Evolutionary conservation across 768 basidiomycete genomes (phyloP), one percentile per base, ranked within the genome.

Genomic region (Tylopilus vinaceipallidus): DNA sequence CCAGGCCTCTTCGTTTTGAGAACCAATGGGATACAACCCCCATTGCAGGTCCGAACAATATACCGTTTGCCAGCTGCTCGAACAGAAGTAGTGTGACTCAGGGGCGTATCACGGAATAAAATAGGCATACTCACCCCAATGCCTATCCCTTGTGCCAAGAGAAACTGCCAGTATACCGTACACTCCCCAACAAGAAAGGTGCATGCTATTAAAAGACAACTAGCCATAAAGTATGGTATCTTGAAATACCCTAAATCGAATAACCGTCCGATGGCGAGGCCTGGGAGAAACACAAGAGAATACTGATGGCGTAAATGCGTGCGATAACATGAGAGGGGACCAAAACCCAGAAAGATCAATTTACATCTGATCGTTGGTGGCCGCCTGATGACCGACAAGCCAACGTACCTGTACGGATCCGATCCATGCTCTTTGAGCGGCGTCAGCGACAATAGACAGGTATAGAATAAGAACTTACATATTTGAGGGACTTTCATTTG

Each of bases 11-110:
- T 33, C 69, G 73, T 50, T 71, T 76, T 52, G 80, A 78, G 71
- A 88, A 90, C 87, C 88, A 91, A 63, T 90, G 87, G 1, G 83
- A 77, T 1, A 86, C 62, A 32, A 85, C 70, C 1, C 80, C 78
- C 9, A 80, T 65, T 3, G 80, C 76, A 0, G 83, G 82, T 4
- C 83, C 80, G 41, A 84, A 88, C 8, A 88, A 71, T 9, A 82
- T 65, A 4, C 87, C 86, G 24, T 71, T 71, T 12, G 74, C 75
- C 11, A 68, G n/a, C 69, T 71, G 11, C 41, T 29, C 13, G 27
- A 41, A 22, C 4, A 14, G 1, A 26, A 10, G 41, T n/a, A 29
- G 38, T 14, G 22, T 6, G 10, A 34, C 33, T 47, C 22, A 43
- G 42, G 19, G 13, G 14, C 13, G 56, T 35, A n/a, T n/a, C 3